Percentiles rank a stretch among this genome's conserved stretches.
Evolutionary conservation across 768 basidiomycete species (phyloP).

Genomic region (Astraeus odoratus): DNA sequence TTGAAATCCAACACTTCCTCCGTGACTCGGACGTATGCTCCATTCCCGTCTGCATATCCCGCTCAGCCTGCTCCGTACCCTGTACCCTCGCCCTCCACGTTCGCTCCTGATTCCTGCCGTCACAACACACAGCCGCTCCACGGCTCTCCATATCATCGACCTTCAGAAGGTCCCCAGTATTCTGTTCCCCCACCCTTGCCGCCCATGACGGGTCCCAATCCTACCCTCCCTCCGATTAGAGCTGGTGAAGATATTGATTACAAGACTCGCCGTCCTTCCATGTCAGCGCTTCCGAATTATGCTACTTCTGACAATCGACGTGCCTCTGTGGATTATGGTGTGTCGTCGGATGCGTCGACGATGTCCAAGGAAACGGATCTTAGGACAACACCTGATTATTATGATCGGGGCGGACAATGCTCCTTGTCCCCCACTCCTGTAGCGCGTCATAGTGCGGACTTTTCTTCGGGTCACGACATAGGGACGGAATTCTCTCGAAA

Average conservation of each 20-base stretch:
- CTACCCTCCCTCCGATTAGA: constrained; percentile 24
- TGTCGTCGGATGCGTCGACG: not conserved
- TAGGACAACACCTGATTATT: constrained; percentile 10
- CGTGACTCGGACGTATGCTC: constrained; percentile 30
- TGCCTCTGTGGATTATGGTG: constrained; percentile 6
- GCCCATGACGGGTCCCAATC: constrained; percentile 12
- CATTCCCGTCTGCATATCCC: constrained; percentile 16
- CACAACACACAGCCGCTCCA: constrained; percentile 19
- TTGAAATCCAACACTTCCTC: constrained; percentile 23
- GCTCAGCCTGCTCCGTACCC: constrained; percentile 19
- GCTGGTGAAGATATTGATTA: constrained; percentile 20
- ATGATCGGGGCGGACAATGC: constrained; percentile 4
- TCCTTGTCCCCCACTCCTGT: not conserved
- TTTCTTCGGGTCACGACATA: constrained; percentile 9
- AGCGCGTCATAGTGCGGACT: not conserved
- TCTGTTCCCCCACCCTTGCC: constrained; percentile 22
- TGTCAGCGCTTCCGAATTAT: constrained; percentile 13
- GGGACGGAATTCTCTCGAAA: constrained; percentile 9
- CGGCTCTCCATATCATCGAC: constrained; percentile 11
- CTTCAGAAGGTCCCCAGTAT: constrained; percentile 22
- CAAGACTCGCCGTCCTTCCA: constrained; percentile 27
- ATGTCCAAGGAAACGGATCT: not conserved
- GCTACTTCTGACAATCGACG: constrained; percentile 6
- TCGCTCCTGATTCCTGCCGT: constrained; percentile 20
- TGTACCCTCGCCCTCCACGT: constrained; percentile 15